phyloP scores from a whole-genome alignment of 2,329 filamentous ascomycete genomes.

The Monilinia fructigena region DNA sequence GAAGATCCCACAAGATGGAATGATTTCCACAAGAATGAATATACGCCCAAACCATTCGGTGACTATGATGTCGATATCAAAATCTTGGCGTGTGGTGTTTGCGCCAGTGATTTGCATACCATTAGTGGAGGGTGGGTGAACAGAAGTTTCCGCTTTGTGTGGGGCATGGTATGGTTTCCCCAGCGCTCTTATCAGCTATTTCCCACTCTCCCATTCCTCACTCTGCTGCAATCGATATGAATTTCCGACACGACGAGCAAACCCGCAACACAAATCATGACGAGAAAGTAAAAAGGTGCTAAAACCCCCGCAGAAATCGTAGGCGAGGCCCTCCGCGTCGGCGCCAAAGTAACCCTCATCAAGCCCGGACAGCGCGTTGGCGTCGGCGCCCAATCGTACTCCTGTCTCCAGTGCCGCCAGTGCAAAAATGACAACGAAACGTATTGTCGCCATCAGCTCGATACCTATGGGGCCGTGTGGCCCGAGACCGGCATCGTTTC shows the following conservation, averaged over 20 bases:
- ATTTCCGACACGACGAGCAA: not conserved
- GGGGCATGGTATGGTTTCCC: conserved; percentile 45
- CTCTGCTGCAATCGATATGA: not conserved
- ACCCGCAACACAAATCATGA: not conserved
- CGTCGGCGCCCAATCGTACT: conserved; percentile 54
- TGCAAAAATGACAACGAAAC: conserved; percentile 57
- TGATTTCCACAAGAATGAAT: conserved; percentile 49
- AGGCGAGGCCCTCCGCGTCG: conserved; percentile 66
- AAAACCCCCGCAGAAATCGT: conserved; percentile 56
- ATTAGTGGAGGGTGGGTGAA: conserved; percentile 58
- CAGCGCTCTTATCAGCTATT: not conserved
- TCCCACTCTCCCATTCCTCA: not conserved
- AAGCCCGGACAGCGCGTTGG: conserved; percentile 54
- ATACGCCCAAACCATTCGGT: conserved; percentile 81
- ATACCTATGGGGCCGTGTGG: conserved; percentile 52
- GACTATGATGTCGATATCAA: conserved; percentile 86
- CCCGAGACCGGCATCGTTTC: conserved; percentile 59
- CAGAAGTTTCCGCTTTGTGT: conserved; percentile 52
- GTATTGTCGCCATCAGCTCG: conserved; percentile 51
- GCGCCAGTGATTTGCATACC: conserved; percentile 70
- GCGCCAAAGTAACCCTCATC: conserved; percentile 59
- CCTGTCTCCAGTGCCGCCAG: conserved; percentile 53
- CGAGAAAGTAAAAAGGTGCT: not conserved
- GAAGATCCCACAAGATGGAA: conserved; percentile 37
- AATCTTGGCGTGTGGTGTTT: conserved; percentile 77